phyloP scores from a whole-genome alignment of 2,329 filamentous ascomycete species.

The Tympanopsis confertula region DNA sequence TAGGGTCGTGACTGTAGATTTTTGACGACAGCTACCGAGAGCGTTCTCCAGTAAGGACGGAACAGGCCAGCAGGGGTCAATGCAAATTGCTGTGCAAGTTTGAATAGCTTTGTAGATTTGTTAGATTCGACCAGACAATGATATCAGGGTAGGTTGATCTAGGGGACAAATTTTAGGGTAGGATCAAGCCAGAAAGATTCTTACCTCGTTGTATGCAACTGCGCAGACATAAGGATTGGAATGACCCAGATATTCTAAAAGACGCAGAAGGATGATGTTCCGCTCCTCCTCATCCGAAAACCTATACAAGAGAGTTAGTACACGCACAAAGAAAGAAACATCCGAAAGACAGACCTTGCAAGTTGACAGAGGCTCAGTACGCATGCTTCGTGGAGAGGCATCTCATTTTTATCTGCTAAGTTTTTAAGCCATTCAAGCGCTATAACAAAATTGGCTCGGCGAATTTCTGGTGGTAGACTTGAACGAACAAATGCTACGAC shows the following conservation, averaged over 20 bases:
- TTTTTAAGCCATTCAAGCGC: constrained; percentile 43
- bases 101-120: constrained; percentile 40
- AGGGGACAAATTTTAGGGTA: no score
- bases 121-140: no score
- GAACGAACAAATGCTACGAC: constrained; percentile 40
- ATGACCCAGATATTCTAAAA: constrained; percentile 60
- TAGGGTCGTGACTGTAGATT: constrained; percentile 49
- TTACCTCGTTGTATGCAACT: constrained; percentile 48
- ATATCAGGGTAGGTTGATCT: not conserved
- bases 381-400: constrained; percentile 47
- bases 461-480: constrained; percentile 27
- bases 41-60: constrained; percentile 50
- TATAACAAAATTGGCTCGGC: constrained; percentile 40
- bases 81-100: constrained; percentile 36
- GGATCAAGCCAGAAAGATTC: constrained; percentile 4
- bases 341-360: constrained; percentile 29
- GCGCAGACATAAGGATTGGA: constrained; percentile 49
- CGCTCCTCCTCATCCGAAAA: constrained; percentile 49
- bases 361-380: constrained; percentile 48
- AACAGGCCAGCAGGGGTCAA: constrained; percentile 40
- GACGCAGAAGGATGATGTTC: constrained; percentile 48
- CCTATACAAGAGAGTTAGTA: constrained; percentile 20
- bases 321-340: constrained; percentile 46
- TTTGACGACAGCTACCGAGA: constrained; percentile 49
- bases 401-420: constrained; percentile 39